These are phyloP conservation scores for Rhazya stricta DNA, from an alignment of 257 asterid genomes.

Conservation along the genomic window DNA sequence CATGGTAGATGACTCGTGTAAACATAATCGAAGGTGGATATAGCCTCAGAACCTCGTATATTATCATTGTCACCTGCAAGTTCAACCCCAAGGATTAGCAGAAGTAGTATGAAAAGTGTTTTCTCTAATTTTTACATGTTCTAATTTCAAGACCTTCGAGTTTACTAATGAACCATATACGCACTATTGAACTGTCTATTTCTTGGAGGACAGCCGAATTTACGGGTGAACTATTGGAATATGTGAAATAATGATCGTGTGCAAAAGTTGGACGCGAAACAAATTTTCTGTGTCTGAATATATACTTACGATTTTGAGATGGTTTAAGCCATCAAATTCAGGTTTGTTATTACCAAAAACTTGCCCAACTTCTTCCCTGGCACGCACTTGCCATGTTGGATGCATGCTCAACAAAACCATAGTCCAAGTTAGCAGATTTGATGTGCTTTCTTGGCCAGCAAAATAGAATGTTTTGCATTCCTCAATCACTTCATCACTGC, in stretches of 20 bases:
- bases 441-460: constrained; percentile 50
- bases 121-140: too few species aligned
- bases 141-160: too few species aligned
- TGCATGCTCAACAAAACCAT: constrained; percentile 42
- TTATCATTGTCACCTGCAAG: constrained; percentile 41
- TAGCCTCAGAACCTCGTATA: constrained; percentile 48
- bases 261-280: neutral
- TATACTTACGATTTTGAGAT: constrained; percentile 56
- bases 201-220: too few species aligned
- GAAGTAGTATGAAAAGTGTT: too few species aligned
- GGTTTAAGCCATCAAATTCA: constrained; percentile 42
- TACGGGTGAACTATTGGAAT: too few species aligned
- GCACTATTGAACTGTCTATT: too few species aligned
- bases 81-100: neutral
- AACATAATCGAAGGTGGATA: constrained; percentile 45
- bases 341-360: constrained; percentile 33
- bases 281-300: neutral
- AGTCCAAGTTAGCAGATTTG: constrained; percentile 45
- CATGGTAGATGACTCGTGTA: constrained; percentile 20
- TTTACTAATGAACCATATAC: too few species aligned
- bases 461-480: constrained; percentile 53
- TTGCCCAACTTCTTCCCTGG: constrained; percentile 40
- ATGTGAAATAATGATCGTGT: too few species aligned
- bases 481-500: constrained; percentile 44
- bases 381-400: constrained; percentile 47